Base-by-base conservation (phyloP, 257 asterid genomes). In the Solanum pimpinellifolium region DNA sequence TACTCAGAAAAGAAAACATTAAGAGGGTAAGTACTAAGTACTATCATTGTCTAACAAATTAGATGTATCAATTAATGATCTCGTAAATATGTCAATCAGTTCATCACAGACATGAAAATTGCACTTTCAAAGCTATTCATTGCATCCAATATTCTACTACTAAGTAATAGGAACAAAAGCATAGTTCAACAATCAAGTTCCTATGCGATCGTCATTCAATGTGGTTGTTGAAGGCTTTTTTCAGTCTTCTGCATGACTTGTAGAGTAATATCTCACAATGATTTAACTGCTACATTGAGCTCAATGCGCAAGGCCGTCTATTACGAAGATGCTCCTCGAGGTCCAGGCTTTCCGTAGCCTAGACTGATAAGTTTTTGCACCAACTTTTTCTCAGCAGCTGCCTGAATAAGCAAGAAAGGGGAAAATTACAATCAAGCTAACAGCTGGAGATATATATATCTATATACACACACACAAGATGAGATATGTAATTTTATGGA, bases 301-400 rank as follows among this genome's bases (percentile, higher is more conserved):
- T 47, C 69, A 47, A 29, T 49, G 7, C 18, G n/a, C 5, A 23
- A 72, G 12, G 11, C 3, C 47, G 46, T 70, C 78, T 75, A 46
- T 49, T 88, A 83, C 1, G 88, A 72, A 83, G 89, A 69, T 39
- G 49, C 49, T 86, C 87, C 86, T 86, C 88, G 85, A 91, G 86
- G 85, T 83, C 83, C 92, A 15, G 89, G 91, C 90, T 89, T 92
- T 23, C 94, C 86, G 87, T 93, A 93, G 80, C 98, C 98, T 83
- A 97, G 87, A 87, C 91, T 89, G 85, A 91, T 90, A 84, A 97
- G 92, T 95, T 96, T 97, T 70, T 93, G 95, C 88, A 94, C 90
- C 92, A 97, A 90, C 87, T 73, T 92, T 90, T 89, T 93, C 95
- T 95, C 99, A 84, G 98, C 99, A 72, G 87, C 94, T 69, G 93